A percentile compares a stretch with the other conserved stretches of the same genome.
Evolutionary conservation across 2,329 filamentous ascomycete genomes (phyloP).

Genomic region (Fonsecaea multimorphosa): DNA sequence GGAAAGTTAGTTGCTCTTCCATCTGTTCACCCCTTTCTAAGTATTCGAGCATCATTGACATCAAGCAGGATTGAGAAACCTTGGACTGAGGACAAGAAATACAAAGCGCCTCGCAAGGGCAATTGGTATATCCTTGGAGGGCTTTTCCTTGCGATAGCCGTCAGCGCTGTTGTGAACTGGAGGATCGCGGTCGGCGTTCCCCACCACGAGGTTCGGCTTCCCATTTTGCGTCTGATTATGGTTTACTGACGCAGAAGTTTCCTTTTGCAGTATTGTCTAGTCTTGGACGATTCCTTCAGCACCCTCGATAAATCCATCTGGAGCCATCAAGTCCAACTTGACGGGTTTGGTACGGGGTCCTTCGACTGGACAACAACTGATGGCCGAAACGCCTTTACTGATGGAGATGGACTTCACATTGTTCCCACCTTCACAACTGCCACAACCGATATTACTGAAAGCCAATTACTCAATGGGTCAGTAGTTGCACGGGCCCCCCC

Average conservation of each 20-base stretch:
- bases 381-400: constrained; percentile 55
- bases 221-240: constrained; percentile 26
- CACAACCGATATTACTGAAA: constrained; percentile 41
- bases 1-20: constrained; percentile 33
- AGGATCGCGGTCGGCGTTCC: constrained; percentile 33
- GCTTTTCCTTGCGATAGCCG: constrained; percentile 30
- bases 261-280: constrained; percentile 62
- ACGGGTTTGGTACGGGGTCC: constrained; percentile 56
- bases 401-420: constrained; percentile 59
- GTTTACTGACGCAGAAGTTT: constrained; percentile 26
- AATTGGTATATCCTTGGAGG: constrained; percentile 33
- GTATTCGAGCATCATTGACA: constrained; percentile 30
- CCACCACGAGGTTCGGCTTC: constrained; percentile 31
- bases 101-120: constrained; percentile 32
- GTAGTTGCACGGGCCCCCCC: constrained; percentile 22
- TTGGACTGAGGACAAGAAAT: constrained; percentile 33
- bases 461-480: constrained; percentile 34
- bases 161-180: constrained; percentile 33
- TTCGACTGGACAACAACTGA: constrained; percentile 64
- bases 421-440: constrained; percentile 58
- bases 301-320: constrained; percentile 52
- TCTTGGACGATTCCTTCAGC: constrained; percentile 59
- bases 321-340: constrained; percentile 58
- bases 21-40: constrained; percentile 22
- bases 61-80: constrained; percentile 31